Evolutionary conservation across 2,329 filamentous ascomycete species (phyloP).

Genomic region (Cladophialophora bantiana): DNA sequence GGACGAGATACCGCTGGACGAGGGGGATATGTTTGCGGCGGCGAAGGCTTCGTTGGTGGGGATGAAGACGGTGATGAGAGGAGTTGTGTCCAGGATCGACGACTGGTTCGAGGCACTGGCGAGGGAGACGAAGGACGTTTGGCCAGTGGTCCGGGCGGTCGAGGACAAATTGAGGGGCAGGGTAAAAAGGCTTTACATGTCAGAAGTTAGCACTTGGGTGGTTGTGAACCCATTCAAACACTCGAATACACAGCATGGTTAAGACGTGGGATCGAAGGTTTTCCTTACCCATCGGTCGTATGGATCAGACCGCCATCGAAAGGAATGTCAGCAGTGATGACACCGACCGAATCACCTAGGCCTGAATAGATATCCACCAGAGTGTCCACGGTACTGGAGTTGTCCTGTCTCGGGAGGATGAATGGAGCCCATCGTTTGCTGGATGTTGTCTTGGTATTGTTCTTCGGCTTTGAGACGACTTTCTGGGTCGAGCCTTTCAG

Average conservation of each 20-base stretch:
- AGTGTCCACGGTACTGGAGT: slow-evolving; percentile 1
- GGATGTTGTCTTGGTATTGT: slow-evolving; percentile 14
- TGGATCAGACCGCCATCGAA: slow-evolving; percentile 16
- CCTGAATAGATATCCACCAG: slow-evolving; percentile 15
- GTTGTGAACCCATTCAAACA: neutral
- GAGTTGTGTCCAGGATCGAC: slow-evolving; percentile 2
- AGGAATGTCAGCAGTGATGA: slow-evolving; percentile 15
- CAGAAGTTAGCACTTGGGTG: neutral
- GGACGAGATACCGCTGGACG: slow-evolving; percentile 3
- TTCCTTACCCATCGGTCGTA: slow-evolving; percentile 16
- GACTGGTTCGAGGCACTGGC: slow-evolving; percentile 9
- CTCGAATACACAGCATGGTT: no score
- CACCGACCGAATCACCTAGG: slow-evolving; percentile 10
- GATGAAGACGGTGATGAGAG: slow-evolving; percentile 20
- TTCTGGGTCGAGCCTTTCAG: slow-evolving; percentile 13
- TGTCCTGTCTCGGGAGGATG: slow-evolving; percentile 18
- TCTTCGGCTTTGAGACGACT: slow-evolving; percentile 13
- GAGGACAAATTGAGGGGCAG: slow-evolving; percentile 7
- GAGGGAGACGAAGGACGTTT: slow-evolving; percentile 16
- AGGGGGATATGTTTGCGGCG: slow-evolving; percentile 2
- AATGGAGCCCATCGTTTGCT: slow-evolving; percentile 9
- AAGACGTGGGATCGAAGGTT: no score
- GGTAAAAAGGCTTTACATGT: slow-evolving; percentile 13
- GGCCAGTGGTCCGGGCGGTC: slow-evolving; percentile 9
- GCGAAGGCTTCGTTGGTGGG: slow-evolving; percentile 16